These are phyloP conservation scores for Candida boleticola DNA, from an alignment of 805 yeast species.

Conservation along the genomic window DNA sequence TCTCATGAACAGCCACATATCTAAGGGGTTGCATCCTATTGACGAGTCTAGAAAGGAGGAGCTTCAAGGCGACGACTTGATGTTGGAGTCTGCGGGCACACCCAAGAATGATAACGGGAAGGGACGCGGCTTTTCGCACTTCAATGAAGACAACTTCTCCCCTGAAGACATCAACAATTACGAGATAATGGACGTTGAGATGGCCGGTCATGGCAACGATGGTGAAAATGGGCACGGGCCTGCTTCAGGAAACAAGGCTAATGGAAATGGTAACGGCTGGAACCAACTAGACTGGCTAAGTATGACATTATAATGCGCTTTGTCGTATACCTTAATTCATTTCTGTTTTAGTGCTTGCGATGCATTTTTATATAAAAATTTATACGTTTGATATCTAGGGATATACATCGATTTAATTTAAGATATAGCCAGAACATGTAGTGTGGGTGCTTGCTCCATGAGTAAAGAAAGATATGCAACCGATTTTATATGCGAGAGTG, in stretches of 20 bases:
- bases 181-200: slow-evolving; percentile 3
- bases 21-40: slow-evolving; percentile 1
- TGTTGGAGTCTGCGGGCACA: neutral
- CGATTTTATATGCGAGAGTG: too few species aligned
- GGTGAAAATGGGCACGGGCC: neutral
- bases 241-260: slow-evolving; percentile 1
- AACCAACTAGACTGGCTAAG: slow-evolving; percentile 28
- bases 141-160: neutral
- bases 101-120: neutral
- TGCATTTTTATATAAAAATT: too few species aligned
- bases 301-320: slow-evolving; percentile 25
- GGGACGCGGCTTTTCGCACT: neutral
- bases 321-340: too few species aligned
- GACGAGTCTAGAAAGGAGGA: neutral
- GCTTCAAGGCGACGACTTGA: neutral
- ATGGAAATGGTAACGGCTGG: slow-evolving; percentile 4
- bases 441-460: too few species aligned
- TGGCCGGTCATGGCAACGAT: slow-evolving; percentile 1
- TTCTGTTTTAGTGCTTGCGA: too few species aligned
- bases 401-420: too few species aligned
- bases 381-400: too few species aligned
- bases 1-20: slow-evolving; percentile 2
- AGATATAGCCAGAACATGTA: too few species aligned
- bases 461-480: too few species aligned
- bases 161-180: neutral